Evolutionary conservation across 495 filamentous ascomycete species (phyloP), one percentile per base, ranked within the genome.

Genomic region (Elaphomyces granulatus): DNA sequence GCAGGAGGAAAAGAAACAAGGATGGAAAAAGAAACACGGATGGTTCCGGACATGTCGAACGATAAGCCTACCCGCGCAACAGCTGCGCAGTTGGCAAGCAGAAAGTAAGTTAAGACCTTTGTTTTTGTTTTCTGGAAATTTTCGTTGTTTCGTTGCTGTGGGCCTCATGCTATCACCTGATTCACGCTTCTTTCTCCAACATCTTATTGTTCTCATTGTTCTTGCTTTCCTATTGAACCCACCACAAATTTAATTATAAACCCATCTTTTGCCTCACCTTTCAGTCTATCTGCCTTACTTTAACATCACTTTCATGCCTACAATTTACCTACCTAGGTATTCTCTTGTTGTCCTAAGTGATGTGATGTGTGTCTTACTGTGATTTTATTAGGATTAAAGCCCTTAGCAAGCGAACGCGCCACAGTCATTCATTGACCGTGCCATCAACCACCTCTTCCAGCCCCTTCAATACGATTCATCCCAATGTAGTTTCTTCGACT

Each of bases 51-150:
- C 12, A 64, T 64, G 62, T 45, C 49, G 37, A 59, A 58, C 32
- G 65, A 68, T 0, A 65, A 61, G 56, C 62, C 64, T 23, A 56
- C 63, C 35, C 63, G 59, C 51, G 68, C 68, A 21, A 71, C 64
- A 15, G 67, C 69, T 16, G 65, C 68, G 20, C 68, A 71, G 52
- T 26, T 73, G 58, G 68, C 69, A 26, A 60, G 40, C 35, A 60
- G 69, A 60, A 71, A 56, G 69, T 73, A 53, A 67, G 69, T 70
- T 35, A 50, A 37, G 40, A 35, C 34, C 41, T 31, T 40, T 28
- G 15, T 37, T 32, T 36, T 42, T 23, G 33, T 19, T 38, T 47
- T 38, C 21, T 41, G 28, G 37, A 14, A 26, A 41, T 33, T 38
- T 45, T 32, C 34, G 37, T 31, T 37, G 33, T 21, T 1, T 18